Base-by-base conservation (phyloP, 306 rosid genomes). In the Castanea sativa region DNA sequence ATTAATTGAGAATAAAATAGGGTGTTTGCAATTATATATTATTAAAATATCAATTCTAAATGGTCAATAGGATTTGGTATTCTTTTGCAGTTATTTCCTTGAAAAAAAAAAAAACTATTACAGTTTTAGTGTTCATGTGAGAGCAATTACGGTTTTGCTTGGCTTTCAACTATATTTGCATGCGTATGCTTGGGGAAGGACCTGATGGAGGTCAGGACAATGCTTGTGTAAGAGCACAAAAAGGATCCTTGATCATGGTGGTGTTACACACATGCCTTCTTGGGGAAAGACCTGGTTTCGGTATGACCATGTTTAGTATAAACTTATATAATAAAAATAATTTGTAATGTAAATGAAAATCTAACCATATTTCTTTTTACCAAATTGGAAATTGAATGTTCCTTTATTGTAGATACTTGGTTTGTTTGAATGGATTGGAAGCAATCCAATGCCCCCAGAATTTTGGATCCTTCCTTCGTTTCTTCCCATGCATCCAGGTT, bases 201-300 rank as follows among this genome's bases (percentile, higher is more conserved):
- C 89, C 92, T 0, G 73, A 90, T 16, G 98, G 86, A 7, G 96
- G 94, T 13, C 71, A 67, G 25, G 81, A 89, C 55, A 69, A 88
- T 77, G 94, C 92, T 60, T 91, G 96, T 74, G 88, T 78, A 14
- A 85, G 86, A 87, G 97, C 89, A 15, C 82, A 88, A 52, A 86
- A 81, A 2, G 97, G 97, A 93, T 93, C 80, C 92, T 41, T 74
- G 87, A 91, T 78, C 98, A 89, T 49, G 94, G 91, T 23, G 77
- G 91, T 27, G 90, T 60, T 0, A 84, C 94, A 21, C 80, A 87
- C 74, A 91, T 89, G 63, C 88, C 92, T 55, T 90, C 97, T 0
- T 93, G 98, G 98, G 98, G 98, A 10, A 93, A 93, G 84, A 82
- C 90, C 4, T 91, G 97, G 98, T 93, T 73, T 91, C 96, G 80